phyloP scores from a whole-genome alignment of 148 eudicot species.

The Camellia sinensis region DNA sequence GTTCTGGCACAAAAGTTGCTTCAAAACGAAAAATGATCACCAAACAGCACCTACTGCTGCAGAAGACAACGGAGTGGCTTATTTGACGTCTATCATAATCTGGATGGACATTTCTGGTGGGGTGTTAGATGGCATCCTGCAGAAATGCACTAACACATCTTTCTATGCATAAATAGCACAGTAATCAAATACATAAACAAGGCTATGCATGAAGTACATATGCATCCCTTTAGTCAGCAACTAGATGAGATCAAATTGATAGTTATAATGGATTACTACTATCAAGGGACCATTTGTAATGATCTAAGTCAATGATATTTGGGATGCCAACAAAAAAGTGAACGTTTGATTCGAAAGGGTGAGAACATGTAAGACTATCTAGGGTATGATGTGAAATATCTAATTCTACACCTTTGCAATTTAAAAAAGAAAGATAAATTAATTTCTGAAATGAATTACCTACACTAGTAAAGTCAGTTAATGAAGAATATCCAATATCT shows the following conservation, averaged over 20 bases:
- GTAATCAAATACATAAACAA: background rate
- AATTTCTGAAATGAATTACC: slow-evolving; percentile 3
- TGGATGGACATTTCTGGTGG: background rate
- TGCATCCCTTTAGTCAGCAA: background rate
- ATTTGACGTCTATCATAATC: background rate
- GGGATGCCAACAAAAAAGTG: background rate
- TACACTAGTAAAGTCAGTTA: background rate
- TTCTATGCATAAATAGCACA: too few species aligned
- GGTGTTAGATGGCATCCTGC: background rate
- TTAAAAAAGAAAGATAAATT: background rate
- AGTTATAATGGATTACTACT: background rate
- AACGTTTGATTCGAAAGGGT: background rate
- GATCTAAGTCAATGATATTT: background rate
- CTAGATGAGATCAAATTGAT: background rate
- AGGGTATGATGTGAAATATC: background rate
- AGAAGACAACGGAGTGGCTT: background rate
- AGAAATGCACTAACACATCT: too few species aligned
- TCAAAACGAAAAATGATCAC: background rate
- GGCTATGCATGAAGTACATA: background rate
- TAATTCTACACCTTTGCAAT: background rate
- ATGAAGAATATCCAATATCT: background rate
- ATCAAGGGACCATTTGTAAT: background rate
- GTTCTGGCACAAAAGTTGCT: slow-evolving; percentile 6
- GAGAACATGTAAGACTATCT: too few species aligned
- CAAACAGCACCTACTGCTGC: background rate